phyloP scores from a whole-genome alignment of 192 early-diverging fungal species.

The Linnemannia schmuckeri region DNA sequence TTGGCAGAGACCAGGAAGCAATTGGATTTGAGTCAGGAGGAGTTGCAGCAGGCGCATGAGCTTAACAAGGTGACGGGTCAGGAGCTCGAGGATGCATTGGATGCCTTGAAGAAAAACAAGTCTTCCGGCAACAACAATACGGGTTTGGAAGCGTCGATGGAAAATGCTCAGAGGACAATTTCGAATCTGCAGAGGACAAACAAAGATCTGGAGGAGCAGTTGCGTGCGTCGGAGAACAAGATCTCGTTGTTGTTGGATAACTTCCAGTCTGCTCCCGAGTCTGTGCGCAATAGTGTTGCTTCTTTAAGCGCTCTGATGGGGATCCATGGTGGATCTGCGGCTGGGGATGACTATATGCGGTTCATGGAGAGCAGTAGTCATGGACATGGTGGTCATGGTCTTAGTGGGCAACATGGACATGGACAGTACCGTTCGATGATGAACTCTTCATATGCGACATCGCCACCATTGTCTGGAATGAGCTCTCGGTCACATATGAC shows the following conservation, averaged over 20 bases:
- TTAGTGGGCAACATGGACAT: background rate
- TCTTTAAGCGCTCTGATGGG: slow-evolving; percentile 22
- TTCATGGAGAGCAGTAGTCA: background rate
- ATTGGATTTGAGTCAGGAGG: slow-evolving; percentile 26
- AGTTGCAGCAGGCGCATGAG: slow-evolving; percentile 43
- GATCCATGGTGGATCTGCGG: background rate
- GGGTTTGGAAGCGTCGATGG: slow-evolving; percentile 22
- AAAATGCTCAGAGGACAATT: slow-evolving; percentile 36
- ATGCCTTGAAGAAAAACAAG: slow-evolving; percentile 30
- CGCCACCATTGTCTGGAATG: background rate
- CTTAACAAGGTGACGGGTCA: slow-evolving; percentile 44
- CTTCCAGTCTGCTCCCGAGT: slow-evolving; percentile 25
- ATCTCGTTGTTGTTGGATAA: slow-evolving; percentile 49
- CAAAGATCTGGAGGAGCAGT: slow-evolving; percentile 49
- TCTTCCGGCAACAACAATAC: background rate
- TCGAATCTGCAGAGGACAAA: slow-evolving; percentile 21
- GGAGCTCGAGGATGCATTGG: slow-evolving; percentile 44
- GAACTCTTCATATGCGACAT: background rate
- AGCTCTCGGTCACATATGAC: slow-evolving; percentile 8
- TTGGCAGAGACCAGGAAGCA: slow-evolving; percentile 18
- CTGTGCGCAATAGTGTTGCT: slow-evolving; percentile 41
- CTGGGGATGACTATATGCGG: background rate
- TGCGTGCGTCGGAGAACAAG: slow-evolving; percentile 51
- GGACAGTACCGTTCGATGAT: background rate
- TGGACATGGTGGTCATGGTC: background rate